These are phyloP conservation scores for Beauveria australis DNA, from an alignment of 2,329 filamentous ascomycete species.

Conservation along the genomic window DNA sequence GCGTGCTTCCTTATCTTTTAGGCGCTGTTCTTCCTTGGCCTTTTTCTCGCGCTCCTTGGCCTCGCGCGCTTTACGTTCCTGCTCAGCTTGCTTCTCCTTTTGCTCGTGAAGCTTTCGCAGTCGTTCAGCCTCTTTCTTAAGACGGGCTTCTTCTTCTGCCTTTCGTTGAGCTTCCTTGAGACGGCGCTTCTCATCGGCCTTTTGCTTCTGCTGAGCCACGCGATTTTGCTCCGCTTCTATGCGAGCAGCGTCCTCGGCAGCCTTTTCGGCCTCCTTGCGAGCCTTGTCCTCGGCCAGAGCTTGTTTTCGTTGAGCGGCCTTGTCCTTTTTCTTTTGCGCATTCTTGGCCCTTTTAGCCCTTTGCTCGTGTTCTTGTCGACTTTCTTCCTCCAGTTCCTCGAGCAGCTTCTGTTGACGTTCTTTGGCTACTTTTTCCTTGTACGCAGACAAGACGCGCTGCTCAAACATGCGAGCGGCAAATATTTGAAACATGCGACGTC, in stretches of 20 bases:
- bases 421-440: slow-evolving; percentile 90
- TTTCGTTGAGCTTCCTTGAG: slow-evolving; percentile 88
- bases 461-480: slow-evolving; percentile 99
- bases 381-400: slow-evolving; percentile 84
- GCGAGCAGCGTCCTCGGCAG: slow-evolving; percentile 72
- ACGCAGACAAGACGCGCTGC: slow-evolving; percentile 91
- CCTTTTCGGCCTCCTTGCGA: slow-evolving; percentile 78
- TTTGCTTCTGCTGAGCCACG: slow-evolving; percentile 70
- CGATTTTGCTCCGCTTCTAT: slow-evolving; percentile 71
- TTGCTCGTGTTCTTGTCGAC: slow-evolving; percentile 63
- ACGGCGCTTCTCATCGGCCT: slow-evolving; percentile 81
- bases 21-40: slow-evolving; percentile 72
- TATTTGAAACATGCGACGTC: slow-evolving; percentile 97
- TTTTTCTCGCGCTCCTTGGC: slow-evolving; percentile 67
- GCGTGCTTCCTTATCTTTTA: slow-evolving; percentile 68
- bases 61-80: slow-evolving; percentile 67
- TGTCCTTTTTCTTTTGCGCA: slow-evolving; percentile 91
- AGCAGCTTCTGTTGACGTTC: slow-evolving; percentile 87
- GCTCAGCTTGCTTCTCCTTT: slow-evolving; percentile 75
- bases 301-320: slow-evolving; percentile 81
- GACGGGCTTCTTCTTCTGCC: slow-evolving; percentile 79
- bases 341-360: slow-evolving; percentile 92
- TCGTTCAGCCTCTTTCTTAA: slow-evolving; percentile 78
- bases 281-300: slow-evolving; percentile 86
- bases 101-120: slow-evolving; percentile 73